Evolutionary conservation across 2,329 filamentous ascomycete genomes (phyloP), one percentile per base, ranked within the genome.

Genomic region (Monosporascus sp.): DNA sequence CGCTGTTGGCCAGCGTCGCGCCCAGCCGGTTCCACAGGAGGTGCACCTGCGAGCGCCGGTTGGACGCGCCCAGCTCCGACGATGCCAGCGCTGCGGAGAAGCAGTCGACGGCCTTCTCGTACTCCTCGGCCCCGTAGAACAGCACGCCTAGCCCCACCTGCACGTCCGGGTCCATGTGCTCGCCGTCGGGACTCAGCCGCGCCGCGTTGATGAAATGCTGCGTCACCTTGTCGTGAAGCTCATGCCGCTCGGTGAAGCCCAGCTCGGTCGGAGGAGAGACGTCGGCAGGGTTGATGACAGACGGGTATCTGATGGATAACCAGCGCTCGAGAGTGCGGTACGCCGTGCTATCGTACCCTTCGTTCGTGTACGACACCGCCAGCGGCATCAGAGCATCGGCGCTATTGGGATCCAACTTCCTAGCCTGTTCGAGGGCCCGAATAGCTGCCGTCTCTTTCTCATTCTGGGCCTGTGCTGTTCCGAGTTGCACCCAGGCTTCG

Each of bases 361-460:
- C 94, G 74, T 99, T 99, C 48, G 94, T 99, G 72, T 99, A 99
- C 5, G 90, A 96, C 20, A 99, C 93, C 15, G 93, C 91, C 50
- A 99, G 77, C 1, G 90, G 92, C 93, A 99, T 97, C 46, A 99
- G 80, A 1, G 92, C 93, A 55, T 89, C 83, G 20, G 95, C 80
- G 67, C 96, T 97, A 64, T 85, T 86, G 1, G 91, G 87, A 64
- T 97, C 92, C 27, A 94, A 78, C 70, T 92, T 93, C 58, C 97
- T 75, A 1, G 93, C 91, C 68, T 94, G 89, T 71, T 97, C 93
- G 55, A 97, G 78, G 3, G 94, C 94, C 36, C 94, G 87, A 60
- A 99, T 97, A 2, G 94, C 94, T 0, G 94, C 93, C 8, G 90
- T 88, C 71, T 99, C 94, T 75, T 99, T 99, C 72, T 99, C 94